Conservation (phyloP, 2,329 filamentous ascomycete genomes). For the Alternaria burnsii region DNA sequence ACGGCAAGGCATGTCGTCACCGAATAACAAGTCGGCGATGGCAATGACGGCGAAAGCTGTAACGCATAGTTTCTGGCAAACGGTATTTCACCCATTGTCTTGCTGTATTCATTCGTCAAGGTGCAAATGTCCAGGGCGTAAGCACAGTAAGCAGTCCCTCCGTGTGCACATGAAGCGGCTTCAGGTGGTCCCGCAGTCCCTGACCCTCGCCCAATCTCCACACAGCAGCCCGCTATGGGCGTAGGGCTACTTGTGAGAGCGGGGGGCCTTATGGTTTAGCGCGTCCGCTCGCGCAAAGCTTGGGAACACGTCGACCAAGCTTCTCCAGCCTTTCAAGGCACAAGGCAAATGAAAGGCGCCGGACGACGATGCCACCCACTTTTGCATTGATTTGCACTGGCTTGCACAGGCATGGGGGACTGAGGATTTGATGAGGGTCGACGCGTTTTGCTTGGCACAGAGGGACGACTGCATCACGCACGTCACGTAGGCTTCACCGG, state of each 20-base stretch:
- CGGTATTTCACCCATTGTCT: slow-evolving; percentile 15
- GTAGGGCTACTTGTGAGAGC: slow-evolving; percentile 30
- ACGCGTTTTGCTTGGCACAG: slow-evolving; percentile 17
- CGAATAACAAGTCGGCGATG: slow-evolving; percentile 20
- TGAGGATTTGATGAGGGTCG: slow-evolving; percentile 20
- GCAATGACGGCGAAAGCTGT: slow-evolving; percentile 11
- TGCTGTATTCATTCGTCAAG: slow-evolving; percentile 33
- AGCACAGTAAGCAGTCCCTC: slow-evolving; percentile 47
- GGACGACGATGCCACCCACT: slow-evolving; percentile 13
- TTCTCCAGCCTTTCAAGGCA: slow-evolving; percentile 29
- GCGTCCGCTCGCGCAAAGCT: slow-evolving; percentile 33
- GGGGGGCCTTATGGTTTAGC: slow-evolving; percentile 39
- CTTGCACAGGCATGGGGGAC: slow-evolving; percentile 7
- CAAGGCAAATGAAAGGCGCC: slow-evolving; percentile 23
- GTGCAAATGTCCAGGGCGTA: slow-evolving; percentile 37
- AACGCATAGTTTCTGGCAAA: slow-evolving; percentile 17
- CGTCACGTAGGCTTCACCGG: slow-evolving; percentile 26
- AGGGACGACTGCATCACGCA: slow-evolving; percentile 22
- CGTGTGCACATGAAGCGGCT: slow-evolving; percentile 35
- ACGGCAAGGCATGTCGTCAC: slow-evolving; percentile 15
- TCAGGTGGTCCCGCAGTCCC: slow-evolving; percentile 33
- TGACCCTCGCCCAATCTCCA: slow-evolving; percentile 44
- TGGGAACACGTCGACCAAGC: slow-evolving; percentile 45
- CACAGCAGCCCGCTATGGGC: slow-evolving; percentile 38
- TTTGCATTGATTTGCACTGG: slow-evolving; percentile 11